phyloP scores from a whole-genome alignment of 2,329 filamentous ascomycete species.

The Fusarium tanahbumbuense region DNA sequence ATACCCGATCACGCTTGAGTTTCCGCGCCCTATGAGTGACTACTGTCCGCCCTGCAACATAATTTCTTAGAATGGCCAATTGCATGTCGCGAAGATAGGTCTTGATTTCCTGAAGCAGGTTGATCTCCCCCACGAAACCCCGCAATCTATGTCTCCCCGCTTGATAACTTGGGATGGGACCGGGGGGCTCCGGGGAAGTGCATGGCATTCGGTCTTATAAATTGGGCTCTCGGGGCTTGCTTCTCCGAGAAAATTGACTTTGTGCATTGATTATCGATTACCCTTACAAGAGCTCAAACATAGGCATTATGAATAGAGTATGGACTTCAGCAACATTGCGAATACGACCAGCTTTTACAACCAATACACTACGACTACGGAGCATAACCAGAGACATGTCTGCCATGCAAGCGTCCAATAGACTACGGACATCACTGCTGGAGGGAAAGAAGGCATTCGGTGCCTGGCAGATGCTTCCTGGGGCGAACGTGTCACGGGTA shows the following conservation, averaged over 20 bases:
- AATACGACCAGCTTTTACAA: constrained; percentile 26
- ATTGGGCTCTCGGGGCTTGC: constrained; percentile 3
- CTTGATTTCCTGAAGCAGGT: constrained; percentile 20
- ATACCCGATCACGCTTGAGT: constrained; percentile 35
- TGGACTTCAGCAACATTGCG: constrained; percentile 29
- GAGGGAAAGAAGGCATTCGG: constrained; percentile 64
- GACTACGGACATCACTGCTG: constrained; percentile 61
- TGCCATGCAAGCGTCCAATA: constrained; percentile 60
- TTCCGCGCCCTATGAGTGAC: constrained; percentile 24
- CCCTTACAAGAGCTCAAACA: neutral
- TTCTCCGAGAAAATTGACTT: constrained; percentile 1
- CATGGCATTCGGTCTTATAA: constrained; percentile 10
- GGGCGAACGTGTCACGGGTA: constrained; percentile 67
- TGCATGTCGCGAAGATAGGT: constrained; percentile 15
- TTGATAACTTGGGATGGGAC: constrained; percentile 4
- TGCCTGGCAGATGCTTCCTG: constrained; percentile 73
- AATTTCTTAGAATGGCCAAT: constrained; percentile 11
- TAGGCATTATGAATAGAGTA: constrained; percentile 31
- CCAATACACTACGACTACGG: constrained; percentile 17
- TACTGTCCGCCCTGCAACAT: constrained; percentile 17
- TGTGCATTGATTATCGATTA: constrained; percentile 7
- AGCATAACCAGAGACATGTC: constrained; percentile 28
- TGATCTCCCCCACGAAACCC: constrained; percentile 37
- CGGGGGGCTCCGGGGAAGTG: constrained; percentile 4
- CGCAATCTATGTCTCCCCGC: constrained; percentile 35